Base-by-base conservation (phyloP, 2,329 filamentous ascomycete species). In the Penicillium hesseltinei region DNA sequence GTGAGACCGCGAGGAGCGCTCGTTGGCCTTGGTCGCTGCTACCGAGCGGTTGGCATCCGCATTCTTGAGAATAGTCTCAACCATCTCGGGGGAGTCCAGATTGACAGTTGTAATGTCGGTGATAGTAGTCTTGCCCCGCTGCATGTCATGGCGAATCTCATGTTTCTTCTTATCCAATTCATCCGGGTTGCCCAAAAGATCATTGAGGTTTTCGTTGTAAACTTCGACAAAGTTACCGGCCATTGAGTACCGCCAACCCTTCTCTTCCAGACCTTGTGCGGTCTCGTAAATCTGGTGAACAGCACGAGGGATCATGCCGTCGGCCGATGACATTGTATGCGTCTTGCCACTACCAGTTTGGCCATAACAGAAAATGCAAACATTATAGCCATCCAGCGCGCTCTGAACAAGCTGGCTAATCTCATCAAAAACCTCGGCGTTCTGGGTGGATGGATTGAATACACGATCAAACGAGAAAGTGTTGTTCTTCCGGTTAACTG, bases 261-360 rank as follows among this genome's bases (percentile, higher is more conserved):
- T 95, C 65, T 92, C 90, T 72, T 89, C 87, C 19, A 99, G 81
- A 50, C 88, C 84, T 60, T 87, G 88, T 52, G 95, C 90, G 42
- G 91, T 94, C 54, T 90, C 85, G 73, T 97, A 97, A 62, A 99
- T 96, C 80, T 97, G 93, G 64, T 90, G 85, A 8, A 95, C 94
- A 3, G 94, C 92, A 8, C 89, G 85, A 1, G 94, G 93, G 58
- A 99, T 99, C 88, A 99, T 97, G 64, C 94, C 94, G 66, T 97
- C 91, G 2, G 80, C 76, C 0, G 88, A 89, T 10, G 90, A 95
- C 94, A 99, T 99, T 4, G 94, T 97, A 71, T 88, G 90, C 0
- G 94, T 99, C 81, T 99, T 99, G 59, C 94, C 94, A 19, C 92
- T 94, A 4, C 94, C 94, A 0, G 94, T 99, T 75, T 99, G 94